These are phyloP conservation scores for Cutaneotrichosporon sp. DNA, from an alignment of 1,284 basidiomycete genomes.

Conservation along the genomic window DNA sequence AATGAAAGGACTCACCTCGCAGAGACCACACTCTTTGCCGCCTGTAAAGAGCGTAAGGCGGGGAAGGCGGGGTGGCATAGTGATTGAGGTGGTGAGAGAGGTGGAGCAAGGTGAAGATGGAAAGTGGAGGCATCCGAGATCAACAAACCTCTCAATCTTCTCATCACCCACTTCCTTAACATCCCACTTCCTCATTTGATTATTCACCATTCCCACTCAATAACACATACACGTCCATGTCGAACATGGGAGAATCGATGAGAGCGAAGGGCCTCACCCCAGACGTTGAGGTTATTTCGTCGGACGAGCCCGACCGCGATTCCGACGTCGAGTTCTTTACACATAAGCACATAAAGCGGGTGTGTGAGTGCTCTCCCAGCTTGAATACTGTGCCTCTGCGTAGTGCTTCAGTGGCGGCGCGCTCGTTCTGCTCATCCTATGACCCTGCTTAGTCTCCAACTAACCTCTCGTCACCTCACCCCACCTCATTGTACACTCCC, in stretches of 20 bases:
- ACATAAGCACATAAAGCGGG: constrained; percentile 15
- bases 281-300: constrained; percentile 8
- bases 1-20: constrained; percentile 41
- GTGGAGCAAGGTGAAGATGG: not conserved
- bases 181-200: not conserved
- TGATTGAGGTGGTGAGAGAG: not conserved
- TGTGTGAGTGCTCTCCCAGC: not conserved
- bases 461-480: not conserved
- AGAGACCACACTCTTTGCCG: constrained; percentile 51
- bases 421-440: not conserved
- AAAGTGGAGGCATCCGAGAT: not conserved
- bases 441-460: not conserved
- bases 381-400: too few species aligned
- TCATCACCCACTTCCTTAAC: not conserved
- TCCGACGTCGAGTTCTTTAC: constrained; percentile 40
- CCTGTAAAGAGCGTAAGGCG: constrained; percentile 51
- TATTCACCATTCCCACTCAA: not conserved
- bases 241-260: constrained; percentile 22
- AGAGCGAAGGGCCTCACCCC: constrained; percentile 16
- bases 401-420: too few species aligned
- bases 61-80: constrained; percentile 46
- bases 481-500: not conserved
- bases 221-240: not conserved
- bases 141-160: not conserved
- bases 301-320: constrained; percentile 23